Percentiles rank a stretch among this genome's conserved stretches.
These are phyloP conservation scores for Cladophialophora carrionii DNA, from an alignment of 2,329 filamentous ascomycete species.

Conservation along the genomic window DNA sequence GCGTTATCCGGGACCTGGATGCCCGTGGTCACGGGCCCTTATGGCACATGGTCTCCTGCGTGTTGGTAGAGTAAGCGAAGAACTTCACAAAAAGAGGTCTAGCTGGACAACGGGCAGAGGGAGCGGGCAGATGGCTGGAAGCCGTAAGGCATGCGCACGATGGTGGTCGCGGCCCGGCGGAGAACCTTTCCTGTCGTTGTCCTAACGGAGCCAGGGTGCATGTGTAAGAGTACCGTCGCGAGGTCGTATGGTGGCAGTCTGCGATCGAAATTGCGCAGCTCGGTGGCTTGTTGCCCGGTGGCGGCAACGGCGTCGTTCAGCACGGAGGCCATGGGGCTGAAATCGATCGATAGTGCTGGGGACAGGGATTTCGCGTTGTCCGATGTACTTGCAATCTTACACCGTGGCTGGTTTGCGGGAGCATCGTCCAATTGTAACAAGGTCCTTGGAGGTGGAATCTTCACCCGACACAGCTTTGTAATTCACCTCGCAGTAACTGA, in stretches of 20 bases:
- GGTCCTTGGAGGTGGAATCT: background rate
- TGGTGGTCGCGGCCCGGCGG: background rate
- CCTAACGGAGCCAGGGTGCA: no score
- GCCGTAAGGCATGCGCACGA: background rate
- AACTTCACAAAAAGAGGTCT: background rate
- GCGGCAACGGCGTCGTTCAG: background rate
- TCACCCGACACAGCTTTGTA: background rate
- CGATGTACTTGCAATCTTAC: no score
- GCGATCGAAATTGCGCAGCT: background rate
- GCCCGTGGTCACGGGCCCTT: no score
- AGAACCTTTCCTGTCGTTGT: background rate
- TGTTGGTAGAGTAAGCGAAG: no score
- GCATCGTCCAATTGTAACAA: background rate
- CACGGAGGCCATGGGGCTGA: background rate
- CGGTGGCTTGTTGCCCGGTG: background rate
- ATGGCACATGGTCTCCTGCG: no score
- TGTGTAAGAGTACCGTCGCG: background rate
- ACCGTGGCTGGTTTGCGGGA: no score
- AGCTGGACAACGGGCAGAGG: background rate
- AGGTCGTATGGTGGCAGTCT: background rate
- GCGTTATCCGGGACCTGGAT: no score
- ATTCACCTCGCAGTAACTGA: background rate
- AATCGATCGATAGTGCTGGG: background rate
- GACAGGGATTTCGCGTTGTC: background rate
- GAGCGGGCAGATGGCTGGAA: background rate